Evolutionary conservation across 2,329 filamentous ascomycete species (phyloP).

Genomic region (Aspergillus intermedius): DNA sequence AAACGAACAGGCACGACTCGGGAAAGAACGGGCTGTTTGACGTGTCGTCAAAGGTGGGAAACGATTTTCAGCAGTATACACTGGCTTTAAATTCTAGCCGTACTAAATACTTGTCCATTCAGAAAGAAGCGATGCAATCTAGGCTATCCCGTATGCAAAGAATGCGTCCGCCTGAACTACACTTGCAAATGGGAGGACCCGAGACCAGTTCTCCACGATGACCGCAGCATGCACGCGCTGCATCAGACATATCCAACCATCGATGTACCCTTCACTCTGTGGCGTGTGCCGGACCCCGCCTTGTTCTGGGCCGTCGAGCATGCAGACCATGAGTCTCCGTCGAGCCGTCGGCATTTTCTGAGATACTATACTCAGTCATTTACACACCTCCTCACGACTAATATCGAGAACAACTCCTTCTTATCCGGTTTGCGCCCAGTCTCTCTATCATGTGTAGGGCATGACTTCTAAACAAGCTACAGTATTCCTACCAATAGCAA

Average conservation of each 20-base stretch:
- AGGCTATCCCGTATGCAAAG: slow-evolving; percentile 6
- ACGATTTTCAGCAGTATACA: not conserved
- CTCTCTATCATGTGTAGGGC: no score
- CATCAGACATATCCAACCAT: no score
- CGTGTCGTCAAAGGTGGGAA: slow-evolving; percentile 7
- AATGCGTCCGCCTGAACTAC: slow-evolving; percentile 8
- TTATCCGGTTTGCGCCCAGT: slow-evolving; percentile 1
- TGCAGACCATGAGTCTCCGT: slow-evolving; percentile 5
- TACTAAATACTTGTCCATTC: not conserved
- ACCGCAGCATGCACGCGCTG: not conserved
- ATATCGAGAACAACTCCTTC: slow-evolving; percentile 9
- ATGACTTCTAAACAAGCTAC: no score
- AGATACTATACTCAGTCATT: slow-evolving; percentile 10
- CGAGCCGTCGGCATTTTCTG: slow-evolving; percentile 7
- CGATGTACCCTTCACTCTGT: not conserved
- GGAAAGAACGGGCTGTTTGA: slow-evolving; percentile 7
- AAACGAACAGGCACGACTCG: slow-evolving; percentile 7
- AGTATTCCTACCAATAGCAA: slow-evolving; percentile 8
- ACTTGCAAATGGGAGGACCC: slow-evolving; percentile 8
- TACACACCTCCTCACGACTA: slow-evolving; percentile 6
- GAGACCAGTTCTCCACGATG: not conserved
- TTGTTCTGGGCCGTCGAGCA: slow-evolving; percentile 8
- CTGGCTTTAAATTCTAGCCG: no score
- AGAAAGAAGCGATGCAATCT: slow-evolving; percentile 9
- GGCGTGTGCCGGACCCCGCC: slow-evolving; percentile 2